These are phyloP conservation scores for Saksenaea oblongispora DNA, from an alignment of 371 early-diverging fungal species.

Conservation along the genomic window DNA sequence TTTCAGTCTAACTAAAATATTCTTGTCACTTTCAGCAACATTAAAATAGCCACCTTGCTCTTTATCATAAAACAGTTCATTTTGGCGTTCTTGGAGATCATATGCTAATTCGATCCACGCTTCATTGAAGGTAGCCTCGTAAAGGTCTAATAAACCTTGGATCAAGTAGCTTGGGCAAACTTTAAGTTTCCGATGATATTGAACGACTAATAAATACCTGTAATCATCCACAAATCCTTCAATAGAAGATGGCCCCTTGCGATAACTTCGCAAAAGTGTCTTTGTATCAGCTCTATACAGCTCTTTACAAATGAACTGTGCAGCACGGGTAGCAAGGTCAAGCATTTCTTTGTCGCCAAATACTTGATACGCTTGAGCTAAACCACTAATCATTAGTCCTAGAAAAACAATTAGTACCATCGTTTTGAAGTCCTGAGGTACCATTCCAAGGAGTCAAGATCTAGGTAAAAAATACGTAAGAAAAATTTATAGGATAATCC, in stretches of 20 bases:
- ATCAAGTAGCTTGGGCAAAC: slow-evolving; percentile 29
- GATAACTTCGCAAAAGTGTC: slow-evolving; percentile 45
- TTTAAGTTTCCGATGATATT: not conserved
- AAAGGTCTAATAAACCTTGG: slow-evolving; percentile 60
- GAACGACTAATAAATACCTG: slow-evolving; percentile 24
- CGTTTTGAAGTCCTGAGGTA: slow-evolving; percentile 3
- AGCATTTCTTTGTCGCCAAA: slow-evolving; percentile 34
- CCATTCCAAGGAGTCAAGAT: slow-evolving; percentile 58
- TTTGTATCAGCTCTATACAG: slow-evolving; percentile 39
- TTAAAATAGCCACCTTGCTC: slow-evolving; percentile 57
- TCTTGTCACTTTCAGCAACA: slow-evolving; percentile 40
- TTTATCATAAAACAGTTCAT: slow-evolving; percentile 60
- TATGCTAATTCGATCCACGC: slow-evolving; percentile 63
- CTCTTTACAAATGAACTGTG: slow-evolving; percentile 48
- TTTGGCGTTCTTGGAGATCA: slow-evolving; percentile 55
- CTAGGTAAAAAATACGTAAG: slow-evolving; percentile 8
- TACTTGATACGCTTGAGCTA: slow-evolving; percentile 50
- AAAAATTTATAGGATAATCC: slow-evolving; percentile 4
- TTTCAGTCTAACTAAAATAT: slow-evolving; percentile 60
- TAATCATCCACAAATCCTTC: slow-evolving; percentile 68
- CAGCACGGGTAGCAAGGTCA: slow-evolving; percentile 47
- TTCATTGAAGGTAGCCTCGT: slow-evolving; percentile 54
- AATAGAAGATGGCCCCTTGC: slow-evolving; percentile 51
- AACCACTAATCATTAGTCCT: slow-evolving; percentile 60
- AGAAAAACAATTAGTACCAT: not conserved